Percentiles rank a stretch among this genome's conserved stretches.
These are phyloP conservation scores for Boechera stricta DNA, from an alignment of 345 rosid genomes.

Conservation along the genomic window DNA sequence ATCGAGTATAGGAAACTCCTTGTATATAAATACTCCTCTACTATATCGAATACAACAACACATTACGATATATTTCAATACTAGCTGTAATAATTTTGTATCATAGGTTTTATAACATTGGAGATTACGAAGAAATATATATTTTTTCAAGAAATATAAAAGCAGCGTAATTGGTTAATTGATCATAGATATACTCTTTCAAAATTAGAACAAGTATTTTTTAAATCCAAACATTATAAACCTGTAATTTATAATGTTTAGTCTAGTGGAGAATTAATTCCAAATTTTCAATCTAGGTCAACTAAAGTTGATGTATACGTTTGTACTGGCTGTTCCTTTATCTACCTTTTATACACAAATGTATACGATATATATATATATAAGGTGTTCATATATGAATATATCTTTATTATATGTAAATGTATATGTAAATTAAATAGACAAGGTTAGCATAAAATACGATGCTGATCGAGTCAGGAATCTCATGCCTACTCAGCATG, in stretches of 20 bases:
- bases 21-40: too few species aligned
- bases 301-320: conserved; percentile 34
- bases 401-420: background rate
- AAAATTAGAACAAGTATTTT: background rate
- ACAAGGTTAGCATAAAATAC: conserved; percentile 1
- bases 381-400: conserved; percentile 25
- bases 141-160: background rate
- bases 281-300: conserved; percentile 34
- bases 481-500: conserved; percentile 46
- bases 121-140: conserved; percentile 15
- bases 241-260: conserved; percentile 12
- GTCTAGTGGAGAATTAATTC: conserved; percentile 21
- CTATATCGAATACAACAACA: too few species aligned
- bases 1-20: too few species aligned
- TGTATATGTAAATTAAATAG: background rate
- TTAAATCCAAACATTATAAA: conserved; percentile 6
- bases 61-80: background rate
- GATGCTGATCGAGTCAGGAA: conserved; percentile 41
- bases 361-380: conserved; percentile 9
- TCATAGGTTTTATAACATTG: conserved; percentile 14
- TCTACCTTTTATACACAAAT: conserved; percentile 18
- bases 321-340: conserved; percentile 9
- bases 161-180: conserved; percentile 5
- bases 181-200: background rate
- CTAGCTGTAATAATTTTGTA: background rate